Percentiles rank a stretch among this genome's conserved stretches.
phyloP scores from a whole-genome alignment of 139 green algal species.

The Raphidocelis subcapitata region DNA sequence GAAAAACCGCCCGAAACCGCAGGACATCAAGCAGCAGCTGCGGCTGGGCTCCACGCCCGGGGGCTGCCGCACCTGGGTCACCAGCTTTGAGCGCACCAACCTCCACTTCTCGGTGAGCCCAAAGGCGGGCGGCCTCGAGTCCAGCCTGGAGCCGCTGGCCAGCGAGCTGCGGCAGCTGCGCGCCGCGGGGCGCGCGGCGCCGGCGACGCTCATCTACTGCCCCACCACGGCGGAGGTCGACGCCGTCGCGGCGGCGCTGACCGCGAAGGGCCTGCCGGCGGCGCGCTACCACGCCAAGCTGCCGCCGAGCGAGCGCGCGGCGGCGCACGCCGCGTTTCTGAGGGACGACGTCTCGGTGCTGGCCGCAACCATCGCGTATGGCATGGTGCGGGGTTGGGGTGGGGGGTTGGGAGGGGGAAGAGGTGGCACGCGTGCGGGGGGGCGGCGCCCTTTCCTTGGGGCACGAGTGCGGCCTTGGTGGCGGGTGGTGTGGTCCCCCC shows the following conservation, averaged over 20 bases:
- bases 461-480: too few relatives aligned
- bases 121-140: conserved; percentile 13
- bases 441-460: too few relatives aligned
- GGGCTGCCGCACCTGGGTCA: conserved; percentile 31
- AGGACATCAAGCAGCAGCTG: conserved; percentile 50
- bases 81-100: conserved; percentile 64
- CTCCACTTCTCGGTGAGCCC: conserved; percentile 43
- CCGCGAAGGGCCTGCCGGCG: conserved; percentile 4
- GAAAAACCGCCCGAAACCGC: not conserved
- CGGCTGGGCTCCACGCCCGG: conserved; percentile 18
- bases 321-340: conserved; percentile 54
- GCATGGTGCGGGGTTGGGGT: conserved; percentile 54
- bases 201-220: conserved; percentile 61
- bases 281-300: conserved; percentile 57
- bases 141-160: conserved; percentile 2
- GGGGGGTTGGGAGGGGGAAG: not conserved
- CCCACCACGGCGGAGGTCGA: conserved; percentile 42
- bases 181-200: not conserved
- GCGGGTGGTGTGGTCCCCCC: too few relatives aligned
- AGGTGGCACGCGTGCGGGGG: not conserved
- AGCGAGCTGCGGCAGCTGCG: not conserved
- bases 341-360: conserved; percentile 61
- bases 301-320: conserved; percentile 13
- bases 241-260: conserved; percentile 18
- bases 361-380: conserved; percentile 86